Percentiles rank a stretch among this genome's conserved stretches.
Conservation (phyloP, 2,329 filamentous ascomycete species). For the Penicillium vulpinum region DNA sequence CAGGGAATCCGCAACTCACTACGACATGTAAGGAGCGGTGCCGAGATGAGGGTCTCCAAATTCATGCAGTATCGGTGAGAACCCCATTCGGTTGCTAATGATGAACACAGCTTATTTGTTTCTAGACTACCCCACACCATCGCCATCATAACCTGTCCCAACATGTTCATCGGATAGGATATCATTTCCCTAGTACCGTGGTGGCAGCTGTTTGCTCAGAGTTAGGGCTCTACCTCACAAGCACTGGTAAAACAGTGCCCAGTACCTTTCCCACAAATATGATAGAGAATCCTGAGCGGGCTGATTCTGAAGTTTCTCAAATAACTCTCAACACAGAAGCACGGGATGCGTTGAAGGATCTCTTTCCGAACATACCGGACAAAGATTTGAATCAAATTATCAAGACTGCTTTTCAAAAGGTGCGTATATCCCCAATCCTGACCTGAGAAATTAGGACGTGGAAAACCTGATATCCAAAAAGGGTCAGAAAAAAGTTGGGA, state of each 20-base stretch:
- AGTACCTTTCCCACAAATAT: slow-evolving; percentile 30
- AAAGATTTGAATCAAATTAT: slow-evolving; percentile 59
- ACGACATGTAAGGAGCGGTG: slow-evolving; percentile 62
- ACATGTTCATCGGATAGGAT: slow-evolving; percentile 62
- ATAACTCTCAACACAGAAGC: slow-evolving; percentile 58
- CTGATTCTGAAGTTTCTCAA: slow-evolving; percentile 39
- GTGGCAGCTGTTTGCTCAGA: slow-evolving; percentile 58
- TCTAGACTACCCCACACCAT: slow-evolving; percentile 52
- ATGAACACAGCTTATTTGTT: slow-evolving; percentile 18
- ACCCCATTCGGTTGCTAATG: slow-evolving; percentile 12
- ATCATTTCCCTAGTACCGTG: slow-evolving; percentile 62
- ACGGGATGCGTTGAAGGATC: slow-evolving; percentile 58
- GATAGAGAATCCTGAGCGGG: slow-evolving; percentile 24
- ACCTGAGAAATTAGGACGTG: slow-evolving; percentile 1
- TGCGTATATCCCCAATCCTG: slow-evolving; percentile 30
- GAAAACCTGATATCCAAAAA: slow-evolving; percentile 30
- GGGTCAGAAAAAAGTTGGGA: slow-evolving; percentile 60
- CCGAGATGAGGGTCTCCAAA: slow-evolving; percentile 53
- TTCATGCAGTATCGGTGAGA: slow-evolving; percentile 63
- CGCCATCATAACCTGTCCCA: slow-evolving; percentile 56
- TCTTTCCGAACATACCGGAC: slow-evolving; percentile 64
- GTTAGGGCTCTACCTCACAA: slow-evolving; percentile 47
- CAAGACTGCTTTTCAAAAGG: slow-evolving; percentile 61
- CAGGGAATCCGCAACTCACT: slow-evolving; percentile 61
- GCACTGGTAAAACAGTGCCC: slow-evolving; percentile 49